Conservation (phyloP, 2,329 filamentous ascomycete species). For the Teratosphaeriaceae sp. region DNA sequence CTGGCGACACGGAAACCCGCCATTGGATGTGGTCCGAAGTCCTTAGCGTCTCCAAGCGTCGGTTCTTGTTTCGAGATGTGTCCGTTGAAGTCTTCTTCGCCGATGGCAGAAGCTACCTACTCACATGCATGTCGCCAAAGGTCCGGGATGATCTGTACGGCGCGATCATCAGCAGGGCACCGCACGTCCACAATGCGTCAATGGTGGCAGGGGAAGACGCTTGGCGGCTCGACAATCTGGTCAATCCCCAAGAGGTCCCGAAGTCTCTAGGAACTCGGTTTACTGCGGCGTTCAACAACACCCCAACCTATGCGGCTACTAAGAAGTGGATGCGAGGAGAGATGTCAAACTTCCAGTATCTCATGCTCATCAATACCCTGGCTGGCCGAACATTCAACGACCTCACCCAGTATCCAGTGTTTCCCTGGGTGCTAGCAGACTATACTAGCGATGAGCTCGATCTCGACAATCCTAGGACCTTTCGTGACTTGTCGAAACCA, state of each 20-base stretch:
- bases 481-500: constrained; percentile 86
- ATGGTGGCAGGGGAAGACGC: constrained; percentile 69
- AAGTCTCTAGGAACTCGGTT: constrained; percentile 78
- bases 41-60: constrained; percentile 89
- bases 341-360: constrained; percentile 96
- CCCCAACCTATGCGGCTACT: constrained; percentile 75
- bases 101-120: constrained; percentile 87
- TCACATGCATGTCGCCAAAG: constrained; percentile 71
- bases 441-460: constrained; percentile 93
- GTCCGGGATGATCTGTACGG: constrained; percentile 74
- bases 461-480: constrained; percentile 73
- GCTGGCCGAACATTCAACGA: constrained; percentile 97
- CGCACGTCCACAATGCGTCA: constrained; percentile 60
- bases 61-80: constrained; percentile 92
- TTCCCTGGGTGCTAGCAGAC: constrained; percentile 93
- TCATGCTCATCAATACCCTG: constrained; percentile 98
- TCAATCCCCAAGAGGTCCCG: constrained; percentile 56
- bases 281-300: constrained; percentile 83
- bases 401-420: constrained; percentile 94
- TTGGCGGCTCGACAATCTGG: constrained; percentile 84
- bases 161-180: constrained; percentile 70
- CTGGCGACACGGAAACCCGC: constrained; percentile 69
- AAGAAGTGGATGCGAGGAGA: constrained; percentile 89
- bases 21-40: constrained; percentile 94
- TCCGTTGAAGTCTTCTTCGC: constrained; percentile 97